A percentile compares a stretch with the other conserved stretches of the same genome.
phyloP scores from a whole-genome alignment of 2,329 filamentous ascomycete genomes.

The Bimuria novae-zelandiae region DNA sequence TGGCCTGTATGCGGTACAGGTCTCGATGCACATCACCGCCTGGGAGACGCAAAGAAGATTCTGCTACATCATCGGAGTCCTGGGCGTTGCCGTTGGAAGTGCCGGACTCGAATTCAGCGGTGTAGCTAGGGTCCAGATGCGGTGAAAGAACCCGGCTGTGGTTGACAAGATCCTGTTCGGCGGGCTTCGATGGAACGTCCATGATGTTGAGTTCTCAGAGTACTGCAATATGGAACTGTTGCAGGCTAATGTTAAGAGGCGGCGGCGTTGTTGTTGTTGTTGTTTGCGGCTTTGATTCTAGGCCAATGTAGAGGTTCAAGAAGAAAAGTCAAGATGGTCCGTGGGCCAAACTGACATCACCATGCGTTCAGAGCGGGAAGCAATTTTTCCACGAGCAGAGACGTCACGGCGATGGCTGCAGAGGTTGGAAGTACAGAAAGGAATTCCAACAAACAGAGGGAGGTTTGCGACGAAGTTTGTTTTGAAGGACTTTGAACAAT shows the following conservation, averaged over 20 bases:
- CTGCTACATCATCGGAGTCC: slow-evolving; percentile 38
- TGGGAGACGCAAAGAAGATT: slow-evolving; percentile 72
- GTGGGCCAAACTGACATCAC: slow-evolving; percentile 39
- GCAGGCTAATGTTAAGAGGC: background rate
- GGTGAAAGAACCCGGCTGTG: slow-evolving; percentile 47
- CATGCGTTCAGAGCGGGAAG: background rate
- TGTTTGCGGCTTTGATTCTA: slow-evolving; percentile 21
- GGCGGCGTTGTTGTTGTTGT: background rate
- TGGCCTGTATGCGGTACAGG: slow-evolving; percentile 73
- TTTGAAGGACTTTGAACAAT: background rate
- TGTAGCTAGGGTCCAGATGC: slow-evolving; percentile 50
- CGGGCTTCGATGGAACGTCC: slow-evolving; percentile 32
- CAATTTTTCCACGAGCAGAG: background rate
- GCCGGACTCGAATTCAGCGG: slow-evolving; percentile 48
- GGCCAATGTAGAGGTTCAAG: slow-evolving; percentile 28
- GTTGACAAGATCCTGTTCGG: slow-evolving; percentile 30
- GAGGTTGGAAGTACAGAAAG: background rate
- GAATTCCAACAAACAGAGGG: background rate
- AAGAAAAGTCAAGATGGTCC: slow-evolving; percentile 33
- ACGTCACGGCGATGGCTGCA: background rate
- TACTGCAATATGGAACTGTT: background rate
- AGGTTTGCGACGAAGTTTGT: too few relatives aligned
- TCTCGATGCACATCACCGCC: slow-evolving; percentile 80
- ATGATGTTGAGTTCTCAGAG: slow-evolving; percentile 23
- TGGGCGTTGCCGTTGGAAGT: slow-evolving; percentile 32